Conservation (phyloP, 1,284 basidiomycete species). For the Cutaneotrichosporon arboriforme region DNA sequence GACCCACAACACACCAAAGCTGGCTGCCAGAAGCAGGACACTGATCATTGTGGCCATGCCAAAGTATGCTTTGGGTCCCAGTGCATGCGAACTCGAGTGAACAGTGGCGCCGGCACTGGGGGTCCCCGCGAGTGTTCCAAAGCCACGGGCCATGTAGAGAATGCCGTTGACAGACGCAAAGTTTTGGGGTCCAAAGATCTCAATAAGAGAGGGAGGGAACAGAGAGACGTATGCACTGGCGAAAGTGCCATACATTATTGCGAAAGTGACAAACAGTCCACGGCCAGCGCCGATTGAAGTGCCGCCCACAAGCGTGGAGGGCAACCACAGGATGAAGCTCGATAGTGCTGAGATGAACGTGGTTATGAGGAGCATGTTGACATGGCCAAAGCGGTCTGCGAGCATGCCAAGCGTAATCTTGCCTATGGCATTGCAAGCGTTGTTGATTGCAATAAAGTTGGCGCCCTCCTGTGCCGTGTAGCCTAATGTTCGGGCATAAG, state of each 20-base stretch:
- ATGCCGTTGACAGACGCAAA: slow-evolving; percentile 34
- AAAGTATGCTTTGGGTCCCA: slow-evolving; percentile 6
- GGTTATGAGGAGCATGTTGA: slow-evolving; percentile 41
- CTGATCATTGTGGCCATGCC: slow-evolving; percentile 16
- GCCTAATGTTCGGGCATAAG: slow-evolving; percentile 28
- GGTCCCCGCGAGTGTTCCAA: slow-evolving; percentile 31
- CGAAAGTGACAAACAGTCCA: slow-evolving; percentile 29
- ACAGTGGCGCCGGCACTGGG: slow-evolving; percentile 20
- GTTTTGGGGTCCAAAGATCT: slow-evolving; percentile 33
- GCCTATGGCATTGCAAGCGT: slow-evolving; percentile 36
- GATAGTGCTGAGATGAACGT: slow-evolving; percentile 29
- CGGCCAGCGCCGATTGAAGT: slow-evolving; percentile 9
- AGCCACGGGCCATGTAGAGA: slow-evolving; percentile 28
- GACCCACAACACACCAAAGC: slow-evolving; percentile 15
- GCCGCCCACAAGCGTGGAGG: slow-evolving; percentile 16
- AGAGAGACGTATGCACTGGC: slow-evolving; percentile 31
- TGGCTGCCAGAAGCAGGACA: slow-evolving; percentile 11
- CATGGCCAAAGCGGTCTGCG: slow-evolving; percentile 38
- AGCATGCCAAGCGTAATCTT: slow-evolving; percentile 39
- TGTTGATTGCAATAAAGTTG: slow-evolving; percentile 31
- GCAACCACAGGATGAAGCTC: slow-evolving; percentile 31
- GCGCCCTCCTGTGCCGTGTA: slow-evolving; percentile 22
- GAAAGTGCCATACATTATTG: slow-evolving; percentile 27
- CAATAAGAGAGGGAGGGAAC: slow-evolving; percentile 31
- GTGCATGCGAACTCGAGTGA: neutral